These are phyloP conservation scores for Bipolaris cookei DNA, from an alignment of 2,329 filamentous ascomycete genomes.

Conservation along the genomic window DNA sequence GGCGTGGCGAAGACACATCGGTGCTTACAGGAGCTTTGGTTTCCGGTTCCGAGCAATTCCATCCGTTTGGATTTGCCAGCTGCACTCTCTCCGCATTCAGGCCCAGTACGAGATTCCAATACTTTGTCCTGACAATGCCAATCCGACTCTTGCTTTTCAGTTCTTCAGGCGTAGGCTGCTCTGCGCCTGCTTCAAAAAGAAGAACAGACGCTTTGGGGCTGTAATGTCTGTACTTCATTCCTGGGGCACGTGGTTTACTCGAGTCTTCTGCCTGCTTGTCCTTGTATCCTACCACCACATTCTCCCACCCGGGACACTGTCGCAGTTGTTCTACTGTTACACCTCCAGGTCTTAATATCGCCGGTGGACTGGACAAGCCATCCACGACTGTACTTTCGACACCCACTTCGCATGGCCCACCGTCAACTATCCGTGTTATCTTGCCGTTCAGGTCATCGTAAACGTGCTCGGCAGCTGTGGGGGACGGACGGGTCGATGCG, in stretches of 20 bases:
- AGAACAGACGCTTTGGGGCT: conserved; percentile 87
- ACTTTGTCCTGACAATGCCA: conserved; percentile 50
- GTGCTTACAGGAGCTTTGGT: background rate
- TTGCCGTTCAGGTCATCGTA: conserved; percentile 80
- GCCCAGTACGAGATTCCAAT: conserved; percentile 33
- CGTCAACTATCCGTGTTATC: conserved; percentile 87
- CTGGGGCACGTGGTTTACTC: conserved; percentile 77
- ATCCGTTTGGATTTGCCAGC: conserved; percentile 4
- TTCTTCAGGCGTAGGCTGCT: conserved; percentile 36
- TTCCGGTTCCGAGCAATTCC: conserved; percentile 15
- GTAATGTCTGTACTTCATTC: conserved; percentile 99
- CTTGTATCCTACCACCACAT: conserved; percentile 77
- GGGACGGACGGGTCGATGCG: conserved; percentile 89
- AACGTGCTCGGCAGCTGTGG: conserved; percentile 89
- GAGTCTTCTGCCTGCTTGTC: conserved; percentile 69
- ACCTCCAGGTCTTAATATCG: conserved; percentile 84
- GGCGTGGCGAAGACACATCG: conserved; percentile 5
- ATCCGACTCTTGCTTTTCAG: conserved; percentile 41
- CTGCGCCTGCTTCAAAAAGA: conserved; percentile 71
- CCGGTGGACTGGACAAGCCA: conserved; percentile 79
- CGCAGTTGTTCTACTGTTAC: conserved; percentile 81
- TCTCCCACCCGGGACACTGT: conserved; percentile 78
- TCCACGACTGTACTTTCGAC: conserved; percentile 98
- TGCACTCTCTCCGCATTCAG: conserved; percentile 11
- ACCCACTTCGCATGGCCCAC: conserved; percentile 83